Evolutionary conservation across 2,329 filamentous ascomycete genomes (phyloP), one percentile per base, ranked within the genome.

Genomic region (Fusarium albidum): DNA sequence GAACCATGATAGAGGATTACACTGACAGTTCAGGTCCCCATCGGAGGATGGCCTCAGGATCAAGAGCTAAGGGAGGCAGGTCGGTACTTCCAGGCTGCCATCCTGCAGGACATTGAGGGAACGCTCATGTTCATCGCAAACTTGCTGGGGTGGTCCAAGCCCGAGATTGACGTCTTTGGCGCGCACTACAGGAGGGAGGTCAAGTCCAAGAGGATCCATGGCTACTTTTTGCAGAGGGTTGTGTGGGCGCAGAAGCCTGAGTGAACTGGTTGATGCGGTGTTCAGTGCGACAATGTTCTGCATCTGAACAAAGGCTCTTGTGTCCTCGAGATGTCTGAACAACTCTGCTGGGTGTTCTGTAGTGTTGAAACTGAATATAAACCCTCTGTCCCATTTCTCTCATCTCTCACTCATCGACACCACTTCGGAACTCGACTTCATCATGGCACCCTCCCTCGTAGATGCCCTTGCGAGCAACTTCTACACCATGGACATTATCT

Each of bases 41-140:
- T 56, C 2, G 53, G 53, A 9, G 38, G 29, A 7, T 56, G 43
- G 53, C 15, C 38, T 9, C 10, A 26, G 2, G 53, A 56, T 28
- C 39, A 17, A 0, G 37, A 37, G 3, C 26, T 44, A 9, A 55
- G 35, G 9, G 33, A 56, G 3, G 51, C 53, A 3, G 51, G 53
- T 4, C 39, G 44, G 1, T 56, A 44, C 10, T 50, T 56, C n/a
- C 53, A 55, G 10, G 51, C 44, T 14, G 51, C 51, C 14, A 55
- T 49, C 1, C 15, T 56, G 0, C 39, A 55, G 4, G 51, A 56
- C 4, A 15, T 55, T 0, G 44, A 56, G 13, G 50, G 50, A 1
- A 44, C 51, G 1, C 17, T 50, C 3, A 45, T 21, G 29, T 55
- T 55, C 3, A 56, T 56, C 1, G 39, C 39, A 7, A 45, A 45